These are phyloP conservation scores for Adansonia rubrostipa DNA, from an alignment of 441 rosid genomes.

Conservation along the genomic window DNA sequence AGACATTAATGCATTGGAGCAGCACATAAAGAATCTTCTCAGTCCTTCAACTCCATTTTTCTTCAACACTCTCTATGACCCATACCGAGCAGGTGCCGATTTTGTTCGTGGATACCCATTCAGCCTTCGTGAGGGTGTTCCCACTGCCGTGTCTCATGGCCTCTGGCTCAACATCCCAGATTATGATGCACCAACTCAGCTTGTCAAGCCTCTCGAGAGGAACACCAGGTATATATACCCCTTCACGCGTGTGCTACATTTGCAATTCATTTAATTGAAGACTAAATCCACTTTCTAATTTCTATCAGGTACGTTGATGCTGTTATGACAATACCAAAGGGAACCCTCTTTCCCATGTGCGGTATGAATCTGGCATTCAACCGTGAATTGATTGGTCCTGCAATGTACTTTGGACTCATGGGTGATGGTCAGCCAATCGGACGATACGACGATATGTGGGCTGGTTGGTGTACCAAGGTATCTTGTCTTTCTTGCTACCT, in stretches of 20 bases:
- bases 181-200: no score
- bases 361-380: no score
- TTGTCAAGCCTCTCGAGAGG: conserved; percentile 42
- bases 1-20: conserved; percentile 4
- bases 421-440: conserved; percentile 97
- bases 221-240: conserved; percentile 60
- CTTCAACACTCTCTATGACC: conserved; percentile 9
- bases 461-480: conserved; percentile 94
- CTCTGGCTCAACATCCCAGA: neutral
- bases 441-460: conserved; percentile 95
- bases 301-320: conserved; percentile 76
- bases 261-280: neutral
- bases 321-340: conserved; percentile 84
- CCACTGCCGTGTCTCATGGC: neutral
- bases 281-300: neutral
- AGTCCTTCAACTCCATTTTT: conserved; percentile 1
- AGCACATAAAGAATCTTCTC: neutral
- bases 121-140: conserved; percentile 4
- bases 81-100: neutral
- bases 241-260: neutral
- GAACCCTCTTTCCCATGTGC: no score
- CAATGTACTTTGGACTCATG: no score
- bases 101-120: conserved; percentile 3
- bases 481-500: neutral
- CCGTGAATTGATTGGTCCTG: no score